Conservation (phyloP, 2,329 filamentous ascomycete genomes). For the Periconia sp. region DNA sequence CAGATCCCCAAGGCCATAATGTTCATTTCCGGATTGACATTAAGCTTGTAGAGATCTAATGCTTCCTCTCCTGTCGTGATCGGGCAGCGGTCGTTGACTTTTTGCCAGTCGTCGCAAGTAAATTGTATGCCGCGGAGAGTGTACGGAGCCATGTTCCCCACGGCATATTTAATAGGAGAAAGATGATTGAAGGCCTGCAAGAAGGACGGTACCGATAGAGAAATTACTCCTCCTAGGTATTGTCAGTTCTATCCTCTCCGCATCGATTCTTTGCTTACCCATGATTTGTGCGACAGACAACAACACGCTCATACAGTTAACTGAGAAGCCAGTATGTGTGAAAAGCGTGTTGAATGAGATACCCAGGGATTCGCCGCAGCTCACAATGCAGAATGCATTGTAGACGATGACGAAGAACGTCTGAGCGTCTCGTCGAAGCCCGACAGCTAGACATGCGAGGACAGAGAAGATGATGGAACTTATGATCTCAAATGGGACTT, state of each 20-base stretch:
- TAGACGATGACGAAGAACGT: conserved; percentile 73
- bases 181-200: conserved; percentile 74
- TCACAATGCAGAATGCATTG: conserved; percentile 75
- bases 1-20: conserved; percentile 68
- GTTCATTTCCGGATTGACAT: conserved; percentile 66
- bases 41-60: conserved; percentile 69
- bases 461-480: conserved; percentile 70
- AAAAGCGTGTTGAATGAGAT: conserved; percentile 84
- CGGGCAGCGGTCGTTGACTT: conserved; percentile 66
- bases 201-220: conserved; percentile 70
- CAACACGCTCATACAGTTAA: conserved; percentile 74
- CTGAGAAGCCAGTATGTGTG: conserved; percentile 74
- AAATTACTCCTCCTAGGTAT: conserved; percentile 65
- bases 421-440: conserved; percentile 65
- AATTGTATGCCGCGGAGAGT: conserved; percentile 67
- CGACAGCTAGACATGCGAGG: conserved; percentile 68
- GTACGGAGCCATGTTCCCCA: conserved; percentile 71
- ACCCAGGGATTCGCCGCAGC: conserved; percentile 75
- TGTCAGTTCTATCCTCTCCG: conserved; percentile 3
- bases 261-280: conserved; percentile 39
- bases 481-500: conserved; percentile 73
- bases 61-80: conserved; percentile 72
- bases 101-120: conserved; percentile 67
- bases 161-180: conserved; percentile 72
- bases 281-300: conserved; percentile 74